phyloP scores from a whole-genome alignment of 495 filamentous ascomycete genomes.

The Staphylotrichum longicolle region DNA sequence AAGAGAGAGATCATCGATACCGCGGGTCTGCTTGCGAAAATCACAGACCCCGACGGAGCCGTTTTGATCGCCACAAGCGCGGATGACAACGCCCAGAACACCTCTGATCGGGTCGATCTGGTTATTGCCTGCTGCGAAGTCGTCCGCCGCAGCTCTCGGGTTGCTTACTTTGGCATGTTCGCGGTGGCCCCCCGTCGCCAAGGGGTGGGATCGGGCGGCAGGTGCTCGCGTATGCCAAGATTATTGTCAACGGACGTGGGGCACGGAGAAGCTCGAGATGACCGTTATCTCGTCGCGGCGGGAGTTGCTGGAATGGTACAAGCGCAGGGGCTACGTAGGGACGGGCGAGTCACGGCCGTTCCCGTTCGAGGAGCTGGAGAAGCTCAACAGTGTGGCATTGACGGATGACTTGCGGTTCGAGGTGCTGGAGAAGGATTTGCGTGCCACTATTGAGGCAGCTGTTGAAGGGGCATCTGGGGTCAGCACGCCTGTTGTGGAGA shows the following conservation, averaged over 20 bases:
- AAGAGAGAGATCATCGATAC: too few species aligned
- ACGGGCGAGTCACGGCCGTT: constrained; percentile 45
- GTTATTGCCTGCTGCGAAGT: constrained; percentile 41
- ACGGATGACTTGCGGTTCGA: constrained; percentile 43
- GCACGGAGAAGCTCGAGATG: constrained; percentile 33
- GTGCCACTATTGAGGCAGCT: background rate
- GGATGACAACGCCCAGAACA: background rate
- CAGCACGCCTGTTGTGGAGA: too few species aligned
- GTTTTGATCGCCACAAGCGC: constrained; percentile 38
- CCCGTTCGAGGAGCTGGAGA: constrained; percentile 34
- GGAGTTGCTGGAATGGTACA: constrained; percentile 46
- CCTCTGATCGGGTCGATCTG: background rate
- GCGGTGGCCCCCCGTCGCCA: constrained; percentile 42
- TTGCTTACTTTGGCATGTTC: constrained; percentile 44
- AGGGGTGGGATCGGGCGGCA: constrained; percentile 42
- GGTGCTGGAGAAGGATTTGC: constrained; percentile 37
- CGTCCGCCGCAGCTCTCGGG: constrained; percentile 15
- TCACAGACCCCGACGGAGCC: constrained; percentile 38
- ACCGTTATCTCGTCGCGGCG: constrained; percentile 42
- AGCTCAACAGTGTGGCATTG: constrained; percentile 27
- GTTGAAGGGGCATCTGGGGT: too few species aligned
- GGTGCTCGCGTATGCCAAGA: constrained; percentile 41
- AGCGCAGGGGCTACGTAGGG: constrained; percentile 40
- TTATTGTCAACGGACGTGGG: constrained; percentile 37
- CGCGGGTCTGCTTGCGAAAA: constrained; percentile 37